Evolutionary conservation across 2,329 filamentous ascomycete species (phyloP).

Genomic region (Aspergillus eucalypticola): DNA sequence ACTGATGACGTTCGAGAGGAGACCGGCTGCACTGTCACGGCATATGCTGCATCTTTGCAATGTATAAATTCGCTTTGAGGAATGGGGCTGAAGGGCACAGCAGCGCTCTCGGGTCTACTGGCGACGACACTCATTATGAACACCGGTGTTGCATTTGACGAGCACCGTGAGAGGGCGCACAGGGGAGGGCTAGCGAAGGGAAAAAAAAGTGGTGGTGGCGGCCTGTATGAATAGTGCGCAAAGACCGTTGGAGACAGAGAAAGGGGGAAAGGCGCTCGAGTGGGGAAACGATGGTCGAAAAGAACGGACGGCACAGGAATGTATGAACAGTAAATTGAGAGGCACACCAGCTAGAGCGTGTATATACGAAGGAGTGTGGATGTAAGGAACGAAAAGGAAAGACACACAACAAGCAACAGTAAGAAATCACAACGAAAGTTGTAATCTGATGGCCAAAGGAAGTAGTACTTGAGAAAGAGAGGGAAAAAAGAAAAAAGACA

Average conservation of each 20-base stretch:
- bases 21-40: constrained; percentile 32
- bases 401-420: not conserved
- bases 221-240: not conserved
- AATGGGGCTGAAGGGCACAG: constrained; percentile 33
- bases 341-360: constrained; percentile 4
- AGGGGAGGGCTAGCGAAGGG: not conserved
- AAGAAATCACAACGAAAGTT: not conserved
- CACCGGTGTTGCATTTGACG: constrained; percentile 14
- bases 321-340: constrained; percentile 5
- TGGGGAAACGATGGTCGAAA: constrained; percentile 12
- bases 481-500: constrained; percentile 10
- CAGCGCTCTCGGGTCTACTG: constrained; percentile 39
- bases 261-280: constrained; percentile 14
- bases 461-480: constrained; percentile 4
- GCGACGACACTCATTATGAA: constrained; percentile 44
- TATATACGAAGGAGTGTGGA: constrained; percentile 4
- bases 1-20: constrained; percentile 36
- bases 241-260: constrained; percentile 14
- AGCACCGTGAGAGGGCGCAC: constrained; percentile 15
- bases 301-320: not conserved
- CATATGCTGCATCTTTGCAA: constrained; percentile 32
- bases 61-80: constrained; percentile 27
- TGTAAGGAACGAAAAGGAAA: constrained; percentile 4
- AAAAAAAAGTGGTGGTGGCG: not conserved
- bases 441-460: constrained; percentile 5